Evolutionary conservation across 352 stramenopile species (phyloP).

Genomic region (Globisporangium rhizosaccharum): DNA sequence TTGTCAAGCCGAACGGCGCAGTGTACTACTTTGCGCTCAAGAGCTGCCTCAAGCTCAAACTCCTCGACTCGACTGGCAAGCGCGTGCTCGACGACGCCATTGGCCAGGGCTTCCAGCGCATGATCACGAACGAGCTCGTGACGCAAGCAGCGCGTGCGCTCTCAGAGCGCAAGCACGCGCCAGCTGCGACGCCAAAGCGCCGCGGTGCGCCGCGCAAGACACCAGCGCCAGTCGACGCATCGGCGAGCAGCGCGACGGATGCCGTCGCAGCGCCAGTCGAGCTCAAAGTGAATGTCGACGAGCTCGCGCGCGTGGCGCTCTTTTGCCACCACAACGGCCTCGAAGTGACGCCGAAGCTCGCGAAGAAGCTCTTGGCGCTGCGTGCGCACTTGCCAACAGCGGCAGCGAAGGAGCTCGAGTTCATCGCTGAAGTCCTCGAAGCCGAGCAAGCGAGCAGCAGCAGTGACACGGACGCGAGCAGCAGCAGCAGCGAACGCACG

Average conservation of each 20-base stretch:
- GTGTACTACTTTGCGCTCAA: slow-evolving; percentile 70
- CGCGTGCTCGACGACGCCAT: slow-evolving; percentile 46
- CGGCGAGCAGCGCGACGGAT: background rate
- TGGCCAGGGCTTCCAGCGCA: slow-evolving; percentile 40
- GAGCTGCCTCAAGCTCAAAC: slow-evolving; percentile 45
- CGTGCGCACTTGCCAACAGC: slow-evolving; percentile 28
- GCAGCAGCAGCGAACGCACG: background rate
- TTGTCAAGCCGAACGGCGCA: slow-evolving; percentile 69
- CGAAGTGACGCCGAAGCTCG: slow-evolving; percentile 29
- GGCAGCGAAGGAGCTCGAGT: slow-evolving; percentile 39
- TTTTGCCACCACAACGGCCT: slow-evolving; percentile 56
- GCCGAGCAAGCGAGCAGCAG: slow-evolving; percentile 2
- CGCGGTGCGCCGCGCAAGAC: slow-evolving; percentile 18
- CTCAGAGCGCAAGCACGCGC: slow-evolving; percentile 14
- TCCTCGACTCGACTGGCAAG: slow-evolving; percentile 41
- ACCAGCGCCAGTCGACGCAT: background rate
- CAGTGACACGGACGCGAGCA: slow-evolving; percentile 2
- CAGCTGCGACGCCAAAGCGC: slow-evolving; percentile 12
- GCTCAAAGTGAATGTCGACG: slow-evolving; percentile 26
- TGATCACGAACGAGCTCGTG: slow-evolving; percentile 20
- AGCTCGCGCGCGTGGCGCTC: slow-evolving; percentile 44
- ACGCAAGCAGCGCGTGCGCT: slow-evolving; percentile 21
- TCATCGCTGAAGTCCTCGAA: slow-evolving; percentile 28
- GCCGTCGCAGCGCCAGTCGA: slow-evolving; percentile 3
- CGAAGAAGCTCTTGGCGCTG: slow-evolving; percentile 36